Evolutionary conservation across 2,329 filamentous ascomycete genomes (phyloP).

Genomic region (Hypoxylon rubiginosum): DNA sequence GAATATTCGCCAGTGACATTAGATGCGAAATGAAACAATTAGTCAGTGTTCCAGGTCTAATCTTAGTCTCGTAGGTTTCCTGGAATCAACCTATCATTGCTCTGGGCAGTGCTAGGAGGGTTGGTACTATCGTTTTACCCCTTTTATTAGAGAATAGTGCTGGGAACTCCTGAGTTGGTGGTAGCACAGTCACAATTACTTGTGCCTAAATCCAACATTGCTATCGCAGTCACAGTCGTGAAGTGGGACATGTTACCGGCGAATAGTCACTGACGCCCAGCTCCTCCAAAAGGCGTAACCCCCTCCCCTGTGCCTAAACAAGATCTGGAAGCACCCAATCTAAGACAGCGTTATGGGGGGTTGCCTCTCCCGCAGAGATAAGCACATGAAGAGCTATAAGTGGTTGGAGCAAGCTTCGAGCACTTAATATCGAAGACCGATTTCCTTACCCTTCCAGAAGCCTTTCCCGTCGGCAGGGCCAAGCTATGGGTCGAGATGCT

Average conservation of each 20-base stretch:
- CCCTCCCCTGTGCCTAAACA: slow-evolving; percentile 8
- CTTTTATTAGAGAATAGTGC: slow-evolving; percentile 16
- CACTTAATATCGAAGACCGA: not conserved
- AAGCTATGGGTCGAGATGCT: slow-evolving; percentile 30
- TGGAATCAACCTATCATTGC: not conserved
- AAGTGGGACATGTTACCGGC: slow-evolving; percentile 37
- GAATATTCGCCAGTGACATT: slow-evolving; percentile 11
- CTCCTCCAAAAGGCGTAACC: slow-evolving; percentile 17
- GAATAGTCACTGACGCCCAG: slow-evolving; percentile 27
- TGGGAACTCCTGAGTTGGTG: slow-evolving; percentile 3
- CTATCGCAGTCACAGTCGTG: slow-evolving; percentile 29
- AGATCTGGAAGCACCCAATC: slow-evolving; percentile 22
- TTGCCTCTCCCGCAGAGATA: slow-evolving; percentile 12
- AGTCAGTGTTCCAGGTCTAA: not conserved
- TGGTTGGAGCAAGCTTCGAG: not conserved
- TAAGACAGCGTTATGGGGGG: not conserved
- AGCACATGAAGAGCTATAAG: slow-evolving; percentile 3
- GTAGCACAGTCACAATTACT: slow-evolving; percentile 10
- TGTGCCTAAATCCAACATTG: slow-evolving; percentile 31
- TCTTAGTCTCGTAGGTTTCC: not conserved
- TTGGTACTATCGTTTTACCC: slow-evolving; percentile 12
- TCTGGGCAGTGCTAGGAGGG: not conserved
- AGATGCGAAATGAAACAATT: not conserved
- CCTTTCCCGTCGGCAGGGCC: slow-evolving; percentile 14
- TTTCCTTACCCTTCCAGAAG: slow-evolving; percentile 15